Percentiles rank a stretch among this genome's conserved stretches.
Conservation (phyloP, 2,329 filamentous ascomycete species). For the Trichophyton verrucosum region DNA sequence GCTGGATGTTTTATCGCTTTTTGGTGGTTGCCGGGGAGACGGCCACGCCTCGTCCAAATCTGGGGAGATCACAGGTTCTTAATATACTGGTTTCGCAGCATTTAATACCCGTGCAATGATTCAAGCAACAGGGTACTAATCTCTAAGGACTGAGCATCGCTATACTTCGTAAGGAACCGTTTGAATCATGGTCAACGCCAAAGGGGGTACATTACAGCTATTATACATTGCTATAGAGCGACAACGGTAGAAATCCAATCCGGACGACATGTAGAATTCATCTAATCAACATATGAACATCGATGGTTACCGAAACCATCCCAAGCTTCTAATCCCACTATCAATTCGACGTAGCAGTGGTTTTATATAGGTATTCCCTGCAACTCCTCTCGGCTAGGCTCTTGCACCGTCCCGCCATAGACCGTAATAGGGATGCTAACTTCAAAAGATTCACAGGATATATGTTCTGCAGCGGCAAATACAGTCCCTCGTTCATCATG, state of each 20-base stretch:
- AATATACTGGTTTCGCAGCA: no score
- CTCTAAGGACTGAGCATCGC: no score
- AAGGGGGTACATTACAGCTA: no score
- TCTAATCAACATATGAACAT: not conserved
- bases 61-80: no score
- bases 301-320: not conserved
- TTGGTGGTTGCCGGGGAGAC: not conserved
- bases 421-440: slow-evolving; percentile 73
- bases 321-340: not conserved
- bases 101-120: no score
- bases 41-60: no score
- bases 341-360: not conserved
- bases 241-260: no score
- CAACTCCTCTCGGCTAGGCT: slow-evolving; percentile 28
- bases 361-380: slow-evolving; percentile 31
- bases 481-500: slow-evolving; percentile 68
- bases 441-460: slow-evolving; percentile 82
- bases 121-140: no score
- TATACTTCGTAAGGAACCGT: not conserved
- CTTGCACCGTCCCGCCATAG: slow-evolving; percentile 48
- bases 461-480: slow-evolving; percentile 61
- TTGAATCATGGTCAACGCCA: no score
- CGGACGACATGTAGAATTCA: not conserved
- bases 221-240: no score
- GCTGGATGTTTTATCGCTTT: not conserved